Evolutionary conservation across 345 rosid species (phyloP).

Genomic region (Eucalyptus viminalis): DNA sequence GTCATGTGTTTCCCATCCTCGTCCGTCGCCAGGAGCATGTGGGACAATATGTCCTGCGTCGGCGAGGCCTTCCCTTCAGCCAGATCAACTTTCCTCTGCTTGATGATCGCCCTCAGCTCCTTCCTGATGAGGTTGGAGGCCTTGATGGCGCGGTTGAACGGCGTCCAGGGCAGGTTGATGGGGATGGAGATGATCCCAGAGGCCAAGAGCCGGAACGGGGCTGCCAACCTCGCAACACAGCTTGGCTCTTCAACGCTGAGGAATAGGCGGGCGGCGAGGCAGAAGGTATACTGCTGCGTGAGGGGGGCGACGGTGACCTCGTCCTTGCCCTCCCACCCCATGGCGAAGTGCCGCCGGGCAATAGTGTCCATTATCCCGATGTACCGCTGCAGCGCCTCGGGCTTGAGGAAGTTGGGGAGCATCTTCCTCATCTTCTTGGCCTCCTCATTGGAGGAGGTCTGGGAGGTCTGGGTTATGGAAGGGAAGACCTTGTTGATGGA

Average conservation of each 20-base stretch:
- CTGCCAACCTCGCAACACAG: background rate
- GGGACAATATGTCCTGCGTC: constrained; percentile 1
- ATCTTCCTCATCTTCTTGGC: no score
- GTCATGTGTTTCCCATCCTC: no score
- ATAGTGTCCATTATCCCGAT: no score
- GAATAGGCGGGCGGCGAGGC: background rate
- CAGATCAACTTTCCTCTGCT: constrained; percentile 1
- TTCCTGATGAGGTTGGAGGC: constrained; percentile 4
- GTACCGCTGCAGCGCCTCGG: no score
- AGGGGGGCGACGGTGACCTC: background rate
- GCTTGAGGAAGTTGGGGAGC: no score
- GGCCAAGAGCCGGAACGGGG: background rate
- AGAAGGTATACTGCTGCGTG: background rate
- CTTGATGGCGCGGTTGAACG: background rate
- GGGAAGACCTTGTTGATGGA: no score
- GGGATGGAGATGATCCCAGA: background rate
- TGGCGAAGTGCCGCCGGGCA: no score
- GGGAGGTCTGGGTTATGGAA: no score
- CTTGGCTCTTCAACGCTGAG: background rate
- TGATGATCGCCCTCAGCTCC: background rate
- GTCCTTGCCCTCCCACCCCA: background rate
- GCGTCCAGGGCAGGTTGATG: background rate
- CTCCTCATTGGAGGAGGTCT: no score
- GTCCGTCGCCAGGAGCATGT: background rate
- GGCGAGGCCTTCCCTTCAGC: background rate